phyloP scores from a whole-genome alignment of 1,284 basidiomycete species.

The Ceratobasidium papillatum region DNA sequence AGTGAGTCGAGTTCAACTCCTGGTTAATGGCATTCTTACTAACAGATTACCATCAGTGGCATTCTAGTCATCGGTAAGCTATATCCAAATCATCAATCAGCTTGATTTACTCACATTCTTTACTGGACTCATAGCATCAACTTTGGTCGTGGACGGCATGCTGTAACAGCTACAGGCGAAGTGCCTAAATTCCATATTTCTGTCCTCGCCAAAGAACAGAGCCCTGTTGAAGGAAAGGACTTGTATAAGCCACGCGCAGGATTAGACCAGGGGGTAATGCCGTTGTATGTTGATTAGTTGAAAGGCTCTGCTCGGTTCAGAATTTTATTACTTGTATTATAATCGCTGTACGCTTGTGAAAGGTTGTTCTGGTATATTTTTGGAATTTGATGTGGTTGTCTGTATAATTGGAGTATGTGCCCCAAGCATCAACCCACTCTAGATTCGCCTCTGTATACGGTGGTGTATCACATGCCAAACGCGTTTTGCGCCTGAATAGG shows the following conservation, averaged over 20 bases:
- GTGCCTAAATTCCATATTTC: conserved; percentile 31
- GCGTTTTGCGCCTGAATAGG: background rate
- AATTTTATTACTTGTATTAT: background rate
- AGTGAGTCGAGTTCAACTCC: background rate
- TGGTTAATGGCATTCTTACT: background rate
- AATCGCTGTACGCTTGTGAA: background rate
- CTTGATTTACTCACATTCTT: background rate
- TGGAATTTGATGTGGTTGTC: background rate
- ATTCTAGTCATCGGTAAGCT: conserved; percentile 19
- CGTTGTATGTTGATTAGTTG: conserved; percentile 29
- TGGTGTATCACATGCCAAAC: too few species aligned
- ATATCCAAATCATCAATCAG: background rate
- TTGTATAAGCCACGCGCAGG: conserved; percentile 17
- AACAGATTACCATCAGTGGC: conserved; percentile 1
- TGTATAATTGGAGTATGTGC: background rate
- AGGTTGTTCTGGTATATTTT: background rate
- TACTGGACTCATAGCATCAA: conserved; percentile 7
- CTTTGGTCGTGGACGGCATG: conserved; percentile 8
- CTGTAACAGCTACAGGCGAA: background rate
- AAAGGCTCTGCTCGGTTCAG: background rate
- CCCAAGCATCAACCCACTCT: too few species aligned
- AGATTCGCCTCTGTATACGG: too few species aligned
- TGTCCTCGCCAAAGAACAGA: conserved; percentile 27
- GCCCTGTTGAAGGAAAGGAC: conserved; percentile 1
- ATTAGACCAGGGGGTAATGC: conserved; percentile 4